These are phyloP conservation scores for Tulasnella sp. DNA, from an alignment of 768 basidiomycete species.

Conservation along the genomic window DNA sequence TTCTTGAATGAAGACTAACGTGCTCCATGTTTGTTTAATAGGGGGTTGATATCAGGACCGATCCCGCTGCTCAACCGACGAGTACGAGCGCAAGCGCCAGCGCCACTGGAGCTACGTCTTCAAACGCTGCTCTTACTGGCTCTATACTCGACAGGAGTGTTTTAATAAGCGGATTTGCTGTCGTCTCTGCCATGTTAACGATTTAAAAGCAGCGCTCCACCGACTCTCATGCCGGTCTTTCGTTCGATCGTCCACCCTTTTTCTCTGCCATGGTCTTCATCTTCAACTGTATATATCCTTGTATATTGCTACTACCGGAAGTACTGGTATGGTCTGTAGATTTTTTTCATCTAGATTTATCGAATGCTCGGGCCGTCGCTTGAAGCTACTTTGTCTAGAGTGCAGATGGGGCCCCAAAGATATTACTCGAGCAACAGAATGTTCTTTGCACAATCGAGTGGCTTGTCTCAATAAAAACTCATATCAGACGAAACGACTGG, in stretches of 20 bases:
- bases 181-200: neutral
- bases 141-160: neutral
- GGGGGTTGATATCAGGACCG: slow-evolving; percentile 2
- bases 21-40: neutral
- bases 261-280: neutral
- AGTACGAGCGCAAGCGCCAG: neutral
- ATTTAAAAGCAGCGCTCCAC: neutral
- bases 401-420: neutral
- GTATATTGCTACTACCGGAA: no score
- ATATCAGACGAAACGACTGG: slow-evolving; percentile 69
- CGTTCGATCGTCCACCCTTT: no score
- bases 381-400: neutral
- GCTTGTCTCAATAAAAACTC: slow-evolving; percentile 34
- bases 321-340: neutral
- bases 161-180: neutral
- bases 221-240: neutral
- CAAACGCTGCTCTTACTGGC: neutral
- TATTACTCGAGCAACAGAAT: neutral
- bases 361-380: neutral
- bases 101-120: slow-evolving; percentile 20
- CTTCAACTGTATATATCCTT: neutral
- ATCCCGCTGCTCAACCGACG: neutral
- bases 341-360: neutral
- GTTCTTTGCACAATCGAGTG: neutral
- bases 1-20: neutral